Percentiles rank a stretch among this genome's conserved stretches.
phyloP scores from a whole-genome alignment of 2,329 filamentous ascomycete species.

The Botrytis paeoniae region DNA sequence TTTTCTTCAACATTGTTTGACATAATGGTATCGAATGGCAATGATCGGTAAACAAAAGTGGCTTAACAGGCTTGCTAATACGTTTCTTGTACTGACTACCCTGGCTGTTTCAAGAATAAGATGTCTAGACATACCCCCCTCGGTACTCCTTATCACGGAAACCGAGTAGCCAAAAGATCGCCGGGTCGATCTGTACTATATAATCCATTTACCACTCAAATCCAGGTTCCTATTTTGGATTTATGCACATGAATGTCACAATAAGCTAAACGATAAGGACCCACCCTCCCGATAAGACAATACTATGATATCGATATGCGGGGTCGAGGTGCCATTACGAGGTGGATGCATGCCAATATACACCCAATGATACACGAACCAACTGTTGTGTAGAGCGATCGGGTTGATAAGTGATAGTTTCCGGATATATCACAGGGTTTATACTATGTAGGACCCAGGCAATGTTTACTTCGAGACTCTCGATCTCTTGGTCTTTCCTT shows the following conservation, averaged over 20 bases:
- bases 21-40: background rate
- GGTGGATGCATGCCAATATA: background rate
- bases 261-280: background rate
- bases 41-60: background rate
- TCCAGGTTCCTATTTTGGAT: constrained; percentile 6
- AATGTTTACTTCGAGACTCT: background rate
- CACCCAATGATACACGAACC: constrained; percentile 7
- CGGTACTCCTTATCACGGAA: background rate
- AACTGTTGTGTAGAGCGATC: background rate
- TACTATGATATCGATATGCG: background rate
- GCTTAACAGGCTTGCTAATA: background rate
- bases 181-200: background rate
- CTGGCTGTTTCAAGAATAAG: background rate
- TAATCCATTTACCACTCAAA: background rate
- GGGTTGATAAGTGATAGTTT: background rate
- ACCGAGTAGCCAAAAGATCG: background rate
- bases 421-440: background rate
- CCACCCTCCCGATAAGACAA: constrained; percentile 7
- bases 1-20: background rate
- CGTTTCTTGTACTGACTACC: background rate
- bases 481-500: background rate
- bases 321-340: constrained; percentile 1
- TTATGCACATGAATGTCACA: background rate
- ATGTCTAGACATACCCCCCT: background rate
- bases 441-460: background rate